Evolutionary conservation across 345 rosid genomes (phyloP).

Genomic region (Firmiana major): DNA sequence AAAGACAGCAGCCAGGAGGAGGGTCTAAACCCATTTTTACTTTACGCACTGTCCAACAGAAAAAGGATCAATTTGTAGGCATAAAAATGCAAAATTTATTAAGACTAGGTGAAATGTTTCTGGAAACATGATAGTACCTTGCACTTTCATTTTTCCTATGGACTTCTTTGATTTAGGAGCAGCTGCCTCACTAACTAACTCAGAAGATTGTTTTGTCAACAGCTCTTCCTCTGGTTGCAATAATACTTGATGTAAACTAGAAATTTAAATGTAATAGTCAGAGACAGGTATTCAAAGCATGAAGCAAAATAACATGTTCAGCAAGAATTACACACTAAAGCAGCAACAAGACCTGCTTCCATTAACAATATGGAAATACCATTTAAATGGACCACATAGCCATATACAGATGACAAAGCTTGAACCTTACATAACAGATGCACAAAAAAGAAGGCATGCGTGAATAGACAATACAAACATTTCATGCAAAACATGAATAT

Average conservation of each 20-base stretch:
- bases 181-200: slow-evolving; percentile 52
- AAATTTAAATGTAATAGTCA: slow-evolving; percentile 1
- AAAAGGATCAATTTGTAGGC: slow-evolving; percentile 13
- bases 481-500: not conserved
- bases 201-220: slow-evolving; percentile 54
- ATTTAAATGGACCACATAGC: not conserved
- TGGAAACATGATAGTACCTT: slow-evolving; percentile 47
- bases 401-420: slow-evolving; percentile 6
- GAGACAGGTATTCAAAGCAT: not conserved
- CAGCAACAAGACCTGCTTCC: not conserved
- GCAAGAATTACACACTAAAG: not conserved
- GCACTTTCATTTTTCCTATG: slow-evolving; percentile 79
- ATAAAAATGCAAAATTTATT: slow-evolving; percentile 9
- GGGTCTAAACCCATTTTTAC: slow-evolving; percentile 69
- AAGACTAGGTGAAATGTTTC: not conserved
- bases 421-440: not conserved
- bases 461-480: not conserved
- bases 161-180: slow-evolving; percentile 70
- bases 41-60: slow-evolving; percentile 57
- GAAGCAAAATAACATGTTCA: not conserved
- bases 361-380: not conserved
- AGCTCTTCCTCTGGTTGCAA: slow-evolving; percentile 92
- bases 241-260: slow-evolving; percentile 59
- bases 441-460: not conserved
- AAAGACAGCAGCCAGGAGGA: slow-evolving; percentile 70